Base-by-base conservation (phyloP, 2,329 filamentous ascomycete species). In the Karstenula rhodostoma region DNA sequence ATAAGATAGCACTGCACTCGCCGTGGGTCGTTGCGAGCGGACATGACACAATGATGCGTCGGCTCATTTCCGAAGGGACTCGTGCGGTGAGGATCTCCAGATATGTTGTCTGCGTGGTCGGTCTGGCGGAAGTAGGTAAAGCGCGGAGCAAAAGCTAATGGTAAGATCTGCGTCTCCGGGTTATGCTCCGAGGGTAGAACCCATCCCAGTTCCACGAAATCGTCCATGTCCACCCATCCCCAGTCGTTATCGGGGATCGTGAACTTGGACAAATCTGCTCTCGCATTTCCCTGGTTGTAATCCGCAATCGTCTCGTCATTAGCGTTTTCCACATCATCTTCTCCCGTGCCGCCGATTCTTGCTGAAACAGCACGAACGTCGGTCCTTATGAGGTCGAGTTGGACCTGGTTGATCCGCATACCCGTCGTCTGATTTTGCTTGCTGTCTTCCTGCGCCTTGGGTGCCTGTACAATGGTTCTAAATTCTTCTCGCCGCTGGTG, bases 221-320 rank as follows among this genome's bases (percentile, higher is more conserved):
- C 95, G 74, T 99, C 95, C 93, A 99, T 98, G 73, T 99, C 95
- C 64, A 99, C 94, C 95, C 95, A 99, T 57, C 90, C 93, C 67
- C 93, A 89, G 72, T 99, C 95, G 57, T 96, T 92, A 75, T 99
- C 95, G 0, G 95, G 94, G 52, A 99, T 99, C 0, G 90, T 94
- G 74, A 99, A 99, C 56, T 90, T 90, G 0, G 94, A 96, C 52
- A 97, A 83, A 74, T 90, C 87, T 25, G 82, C 79, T 2, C 82
- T 76, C 3, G 80, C 74, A 43, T 83, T 79, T 29, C 85, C 82
- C 56, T 76, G 73, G 59, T 87, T 84, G 62, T 85, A 85, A 4
- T 82, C 80, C 1, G 85, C 84, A 29, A 88, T 75, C 9, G 84
- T 84, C 58, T 87, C 86, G 29, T 94, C 90, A 3, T 86, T 86